phyloP scores from a whole-genome alignment of 148 eudicot species.

The Drosera capensis region DNA sequence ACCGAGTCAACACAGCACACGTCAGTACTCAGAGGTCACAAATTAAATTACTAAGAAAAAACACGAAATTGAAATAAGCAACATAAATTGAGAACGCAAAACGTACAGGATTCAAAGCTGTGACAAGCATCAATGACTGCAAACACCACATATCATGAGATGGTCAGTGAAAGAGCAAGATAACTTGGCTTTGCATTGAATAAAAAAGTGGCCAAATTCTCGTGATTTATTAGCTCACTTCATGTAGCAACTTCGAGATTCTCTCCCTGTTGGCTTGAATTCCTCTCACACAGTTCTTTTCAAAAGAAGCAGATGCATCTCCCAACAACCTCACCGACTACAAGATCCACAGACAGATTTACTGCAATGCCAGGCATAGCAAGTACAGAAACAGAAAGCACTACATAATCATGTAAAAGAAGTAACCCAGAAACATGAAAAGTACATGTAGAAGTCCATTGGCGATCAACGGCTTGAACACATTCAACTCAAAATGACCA shows the following conservation, averaged over 20 bases:
- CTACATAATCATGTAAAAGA: background rate
- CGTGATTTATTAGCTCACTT: constrained; percentile 30
- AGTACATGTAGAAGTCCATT: constrained; percentile 71
- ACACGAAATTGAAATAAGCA: background rate
- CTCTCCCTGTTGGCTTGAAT: constrained; percentile 87
- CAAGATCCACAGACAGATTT: background rate
- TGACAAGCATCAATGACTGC: constrained; percentile 98
- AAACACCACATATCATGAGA: constrained; percentile 4
- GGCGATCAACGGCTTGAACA: constrained; percentile 92
- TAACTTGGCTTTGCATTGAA: constrained; percentile 9
- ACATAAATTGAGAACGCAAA: background rate
- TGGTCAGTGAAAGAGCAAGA: background rate
- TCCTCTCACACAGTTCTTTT: constrained; percentile 91
- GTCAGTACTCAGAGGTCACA: constrained; percentile 3
- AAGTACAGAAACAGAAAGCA: too few species aligned
- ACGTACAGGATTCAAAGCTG: constrained; percentile 93
- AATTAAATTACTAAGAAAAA: background rate
- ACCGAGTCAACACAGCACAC: constrained; percentile 5
- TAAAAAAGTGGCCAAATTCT: background rate
- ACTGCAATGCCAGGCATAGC: background rate
- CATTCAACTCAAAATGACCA: constrained; percentile 98
- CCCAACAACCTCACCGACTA: constrained; percentile 82
- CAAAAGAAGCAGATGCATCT: constrained; percentile 92
- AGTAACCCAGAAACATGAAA: background rate
- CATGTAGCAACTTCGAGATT: constrained; percentile 66